Evolutionary conservation across 768 basidiomycete species (phyloP), one percentile per base, ranked within the genome.

Genomic region (Pisolithus orientalis): DNA sequence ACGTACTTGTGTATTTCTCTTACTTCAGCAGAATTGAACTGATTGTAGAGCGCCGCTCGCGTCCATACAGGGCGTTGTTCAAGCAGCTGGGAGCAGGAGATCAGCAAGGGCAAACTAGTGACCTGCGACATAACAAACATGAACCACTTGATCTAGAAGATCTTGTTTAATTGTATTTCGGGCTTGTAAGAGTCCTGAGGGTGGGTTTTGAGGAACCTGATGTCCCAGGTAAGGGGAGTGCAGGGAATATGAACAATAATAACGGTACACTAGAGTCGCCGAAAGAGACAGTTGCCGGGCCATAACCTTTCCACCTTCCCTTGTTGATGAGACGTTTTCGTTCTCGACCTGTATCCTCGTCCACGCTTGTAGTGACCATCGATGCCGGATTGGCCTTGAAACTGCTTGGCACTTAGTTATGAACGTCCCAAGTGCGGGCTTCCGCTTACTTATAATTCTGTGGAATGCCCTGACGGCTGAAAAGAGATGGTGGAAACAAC

Each of bases 401-500:
- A 52, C 89, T 92, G 52, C 10, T 9, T 11, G 25, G 8, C 28
- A 14, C 57, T 49, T 27, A 50, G 29, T 29, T 10, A 9, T 28
- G 27, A 13, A 11, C n/a, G 5, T 29, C 5, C 32, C 34, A 40
- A 51, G 29, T 37, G 6, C 21, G 25, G 31, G 27, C 49, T 14
- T 28, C 39, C 27, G 65, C 74, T 32, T 50, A 91, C 92, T 84
- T 85, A 75, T 94, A 96, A 44, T 79, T 80, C 56, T 89, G 85
- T 24, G 91, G 83, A 39, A 94, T 79, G 0, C 72, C 77, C 57
- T 91, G 87, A 32, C 92, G 79, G 59, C 86, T 88, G 71, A 97
- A 97, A 44, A 94, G 68, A 7, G 95, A 94, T 0, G 94, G 89
- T 28, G 95, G 93, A 57, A 94, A 83, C 10, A 92, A 73, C 28